Base-by-base conservation (phyloP, 768 basidiomycete species). In the Boletus rubroflammeus region DNA sequence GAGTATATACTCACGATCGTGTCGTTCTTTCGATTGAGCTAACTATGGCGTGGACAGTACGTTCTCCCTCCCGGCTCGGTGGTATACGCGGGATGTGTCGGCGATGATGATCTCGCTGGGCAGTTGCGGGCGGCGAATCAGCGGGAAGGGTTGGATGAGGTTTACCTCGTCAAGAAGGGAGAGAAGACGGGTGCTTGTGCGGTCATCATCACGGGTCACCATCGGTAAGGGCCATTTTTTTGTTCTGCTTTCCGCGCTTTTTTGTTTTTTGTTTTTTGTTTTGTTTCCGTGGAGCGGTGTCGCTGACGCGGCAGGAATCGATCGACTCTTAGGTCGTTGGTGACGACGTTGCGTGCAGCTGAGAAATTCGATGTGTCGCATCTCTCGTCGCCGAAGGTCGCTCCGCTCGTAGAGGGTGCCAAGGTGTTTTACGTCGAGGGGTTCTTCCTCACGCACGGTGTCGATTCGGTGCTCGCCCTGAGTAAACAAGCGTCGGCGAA, bases 121-220 rank as follows among this genome's bases (percentile, higher is more conserved):
- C 93, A 97, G 66, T 82, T 98, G 62, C 85, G 86, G 59, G 81
- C 76, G 10, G 96, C 94, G 51, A 98, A 99, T 81, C 81, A 86
- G 73, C 86, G 88, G 50, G 97, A 98, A 74, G 93, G 93, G 13
- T 81, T 99, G 55, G 76, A 84, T 54, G 81, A 94, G 59, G 88
- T 88, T 4, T 99, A 98, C 73, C 87, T 85, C 63, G 92, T 98
- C 64, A 86, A 87, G 70, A 77, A 87, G 58, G 88, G 86, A 54
- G 85, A 86, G 68, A 85, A 91, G 73, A 98, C 97, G 6, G 97
- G 97, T 53, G 94, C 97, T 50, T 99, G 97, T 68, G 96, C 92
- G 15, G 97, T 98, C 59, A 73, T 99, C 62, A 83, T 98, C 73
- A 98, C 94, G 47, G 92, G 89, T 42, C 93, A 97, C 74, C 67